Base-by-base conservation (phyloP, 208 protist species). In the Wallacemonas sp. region DNA sequence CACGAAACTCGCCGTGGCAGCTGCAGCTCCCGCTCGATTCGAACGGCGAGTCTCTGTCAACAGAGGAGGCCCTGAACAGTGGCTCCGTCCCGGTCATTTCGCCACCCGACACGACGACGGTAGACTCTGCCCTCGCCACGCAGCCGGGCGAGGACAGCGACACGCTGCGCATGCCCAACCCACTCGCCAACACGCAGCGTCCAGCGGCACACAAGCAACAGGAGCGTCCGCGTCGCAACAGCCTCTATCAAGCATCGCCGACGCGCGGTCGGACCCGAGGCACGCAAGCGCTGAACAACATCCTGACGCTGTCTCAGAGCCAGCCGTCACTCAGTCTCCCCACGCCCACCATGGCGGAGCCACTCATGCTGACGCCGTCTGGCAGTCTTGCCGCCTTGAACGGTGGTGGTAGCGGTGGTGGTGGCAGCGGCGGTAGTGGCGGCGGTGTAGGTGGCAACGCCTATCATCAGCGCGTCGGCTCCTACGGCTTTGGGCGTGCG, bases 161-260 rank as follows among this genome's bases (percentile, higher is more conserved):
- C 2, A 9, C n/a, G 2, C 30, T 3, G 26, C 32, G 6, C 30
- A 29, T 58, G 30, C 52, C 52, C 4, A 29, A 58, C n/a, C 4
- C 52, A 4, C 52, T 58, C 6, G 52, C 52, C 6, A 24, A 58
- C 30, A 58, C 52, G 14, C 52, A 58, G 32, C 52, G 52, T 11
- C 52, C 52, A 39, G 52, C 52, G 36, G 24, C 33, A 19, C 17
- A 3, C 32, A 41, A 41, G 36, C 36, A 41, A n/a, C n/a, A n/a
- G n/a, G n/a, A n/a, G n/a, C n/a, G n/a, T n/a, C n/a, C n/a, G n/a
- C n/a, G n/a, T n/a, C n/a, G n/a, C n/a, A n/a, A n/a, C n/a, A n/a
- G n/a, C n/a, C n/a, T n/a, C n/a, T n/a, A n/a, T n/a, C n/a, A n/a
- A n/a, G n/a, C n/a, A n/a, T n/a, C n/a, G n/a, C n/a, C n/a, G n/a